Evolutionary conservation across 495 filamentous ascomycete species (phyloP), one percentile per base, ranked within the genome.

Genomic region (Melanomma pulvis-pyrius): DNA sequence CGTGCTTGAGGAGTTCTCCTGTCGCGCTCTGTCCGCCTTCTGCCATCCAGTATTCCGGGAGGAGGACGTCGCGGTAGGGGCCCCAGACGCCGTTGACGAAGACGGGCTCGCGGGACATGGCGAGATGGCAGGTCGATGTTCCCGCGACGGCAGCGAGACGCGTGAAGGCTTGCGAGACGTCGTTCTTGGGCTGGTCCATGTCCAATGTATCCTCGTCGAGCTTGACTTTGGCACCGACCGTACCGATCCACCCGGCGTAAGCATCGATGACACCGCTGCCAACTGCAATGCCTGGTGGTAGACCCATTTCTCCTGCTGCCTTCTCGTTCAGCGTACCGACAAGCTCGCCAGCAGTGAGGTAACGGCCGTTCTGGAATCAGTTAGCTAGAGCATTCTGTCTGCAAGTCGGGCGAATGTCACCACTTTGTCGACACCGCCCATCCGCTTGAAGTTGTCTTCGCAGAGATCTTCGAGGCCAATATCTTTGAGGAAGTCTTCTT

Each of bases 171-270:
- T 97, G 93, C 1, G 88, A 83, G 26, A 90, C 85, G 74, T 96
- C 91, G 77, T 92, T 93, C 60, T 88, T 84, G 1, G 88, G 78
- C 2, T 79, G 79, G 41, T 81, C 81, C 12, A 80, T 75, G 71
- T 84, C 85, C 9, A 92, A 77, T 22, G 87, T 80, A n/a, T 85
- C 82, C 28, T 80, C 76, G 44, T 78, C 79, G 11, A 96, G 80
- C 46, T 89, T 79, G 63, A 96, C 91, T 75, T 97, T 97, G 15
- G 94, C 92, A 55, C 94, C 93, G n/a, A 98, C 94, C 2, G 93
- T 97, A 39, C 94, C 94, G 63, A 98, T 91, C 94, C 94, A 98
- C 25, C 94, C 94, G 19, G 94, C 94, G 75, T 98, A 98, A 5
- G 94, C 93, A 78, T 98, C 94, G 67, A 98, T 98, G 39, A 98